These are phyloP conservation scores for Fusarium cicatricum DNA, from an alignment of 2,329 filamentous ascomycete species.

Conservation along the genomic window DNA sequence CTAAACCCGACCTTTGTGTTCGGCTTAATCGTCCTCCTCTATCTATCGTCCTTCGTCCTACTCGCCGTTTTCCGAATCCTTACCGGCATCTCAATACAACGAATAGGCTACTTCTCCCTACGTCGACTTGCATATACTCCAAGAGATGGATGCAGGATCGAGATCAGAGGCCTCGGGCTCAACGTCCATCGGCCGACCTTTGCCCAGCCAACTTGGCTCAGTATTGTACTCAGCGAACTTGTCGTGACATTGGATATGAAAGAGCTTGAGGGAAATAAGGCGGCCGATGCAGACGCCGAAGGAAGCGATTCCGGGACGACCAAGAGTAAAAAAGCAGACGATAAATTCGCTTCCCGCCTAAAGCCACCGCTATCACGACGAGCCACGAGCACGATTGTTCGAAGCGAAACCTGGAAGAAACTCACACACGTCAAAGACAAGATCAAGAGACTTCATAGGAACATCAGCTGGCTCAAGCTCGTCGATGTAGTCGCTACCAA, in stretches of 20 bases:
- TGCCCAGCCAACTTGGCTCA: conserved; percentile 96
- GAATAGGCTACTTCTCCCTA: conserved; percentile 91
- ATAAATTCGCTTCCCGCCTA: conserved; percentile 39
- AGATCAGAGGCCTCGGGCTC: conserved; percentile 87
- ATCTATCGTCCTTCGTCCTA: conserved; percentile 89
- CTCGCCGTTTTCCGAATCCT: conserved; percentile 93
- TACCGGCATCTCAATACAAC: conserved; percentile 94
- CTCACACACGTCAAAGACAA: conserved; percentile 82
- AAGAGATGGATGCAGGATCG: conserved; percentile 86
- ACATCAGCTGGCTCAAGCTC: conserved; percentile 87
- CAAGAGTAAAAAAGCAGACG: conserved; percentile 37
- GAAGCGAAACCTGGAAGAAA: conserved; percentile 81
- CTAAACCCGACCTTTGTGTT: conserved; percentile 83
- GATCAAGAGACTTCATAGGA: conserved; percentile 85
- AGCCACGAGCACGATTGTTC: conserved; percentile 42
- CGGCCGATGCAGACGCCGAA: conserved; percentile 32
- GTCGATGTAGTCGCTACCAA: conserved; percentile 88
- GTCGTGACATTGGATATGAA: conserved; percentile 83
- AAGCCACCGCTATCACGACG: conserved; percentile 25
- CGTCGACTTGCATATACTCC: conserved; percentile 90
- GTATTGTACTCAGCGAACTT: conserved; percentile 85
- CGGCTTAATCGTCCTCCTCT: conserved; percentile 84
- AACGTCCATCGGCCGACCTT: conserved; percentile 94
- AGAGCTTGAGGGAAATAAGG: conserved; percentile 64
- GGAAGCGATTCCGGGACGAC: conserved; percentile 42